phyloP scores from a whole-genome alignment of 495 filamentous ascomycete species.

The Friedmanniomyces simplex region DNA sequence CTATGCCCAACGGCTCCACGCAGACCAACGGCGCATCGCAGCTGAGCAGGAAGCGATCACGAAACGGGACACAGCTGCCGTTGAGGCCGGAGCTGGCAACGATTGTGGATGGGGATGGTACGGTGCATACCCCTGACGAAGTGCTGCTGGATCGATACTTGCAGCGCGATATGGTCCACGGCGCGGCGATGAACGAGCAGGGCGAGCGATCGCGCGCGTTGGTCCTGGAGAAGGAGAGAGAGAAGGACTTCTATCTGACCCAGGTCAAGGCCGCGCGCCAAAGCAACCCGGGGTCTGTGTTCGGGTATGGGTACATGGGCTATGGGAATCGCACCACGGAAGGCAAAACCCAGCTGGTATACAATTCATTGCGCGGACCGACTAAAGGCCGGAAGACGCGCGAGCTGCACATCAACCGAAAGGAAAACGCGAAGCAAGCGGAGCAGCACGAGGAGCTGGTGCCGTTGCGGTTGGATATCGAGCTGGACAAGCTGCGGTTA shows the following conservation, averaged over 20 bases:
- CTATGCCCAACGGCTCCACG: constrained; percentile 34
- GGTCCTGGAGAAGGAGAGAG: constrained; percentile 37
- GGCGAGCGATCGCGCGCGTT: constrained; percentile 23
- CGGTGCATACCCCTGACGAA: constrained; percentile 24
- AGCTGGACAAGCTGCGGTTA: constrained; percentile 90
- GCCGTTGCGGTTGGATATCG: constrained; percentile 83
- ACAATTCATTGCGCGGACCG: constrained; percentile 60
- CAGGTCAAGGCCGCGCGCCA: constrained; percentile 41
- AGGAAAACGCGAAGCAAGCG: constrained; percentile 70
- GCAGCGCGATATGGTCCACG: constrained; percentile 63
- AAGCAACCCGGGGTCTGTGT: constrained; percentile 49
- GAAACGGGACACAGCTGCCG: constrained; percentile 42
- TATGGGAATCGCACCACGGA: constrained; percentile 83
- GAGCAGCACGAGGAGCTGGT: constrained; percentile 87
- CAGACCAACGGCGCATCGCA: constrained; percentile 12
- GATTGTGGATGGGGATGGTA: constrained; percentile 15
- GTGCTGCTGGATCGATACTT: constrained; percentile 62
- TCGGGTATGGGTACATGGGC: constrained; percentile 77
- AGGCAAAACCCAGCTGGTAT: constrained; percentile 50
- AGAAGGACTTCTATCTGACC: constrained; percentile 42
- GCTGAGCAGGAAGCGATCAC: constrained; percentile 48
- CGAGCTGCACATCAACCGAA: constrained; percentile 57
- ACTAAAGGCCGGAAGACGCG: constrained; percentile 64
- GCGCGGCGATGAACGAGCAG: constrained; percentile 47
- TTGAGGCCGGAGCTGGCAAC: neutral